Evolutionary conservation across 1,139 yeast species (phyloP).

Genomic region (Blastobotrys ciferrii): DNA sequence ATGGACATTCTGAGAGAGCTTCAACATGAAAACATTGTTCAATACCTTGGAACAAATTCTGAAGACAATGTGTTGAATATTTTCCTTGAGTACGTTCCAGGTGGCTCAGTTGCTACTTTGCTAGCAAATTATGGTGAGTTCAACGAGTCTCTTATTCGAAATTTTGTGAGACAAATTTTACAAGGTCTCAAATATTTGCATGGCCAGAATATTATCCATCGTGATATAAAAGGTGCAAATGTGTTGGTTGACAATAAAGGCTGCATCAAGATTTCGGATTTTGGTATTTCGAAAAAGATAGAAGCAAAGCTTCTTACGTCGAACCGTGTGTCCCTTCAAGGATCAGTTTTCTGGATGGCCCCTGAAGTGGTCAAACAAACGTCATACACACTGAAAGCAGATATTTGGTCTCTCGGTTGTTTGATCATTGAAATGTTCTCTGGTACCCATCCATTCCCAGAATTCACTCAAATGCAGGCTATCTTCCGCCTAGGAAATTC

Average conservation of each 20-base stretch:
- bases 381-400: slow-evolving; percentile 85
- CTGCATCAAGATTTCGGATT: slow-evolving; percentile 87
- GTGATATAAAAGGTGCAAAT: slow-evolving; percentile 93
- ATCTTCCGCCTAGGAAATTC: slow-evolving; percentile 88
- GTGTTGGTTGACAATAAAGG: slow-evolving; percentile 88
- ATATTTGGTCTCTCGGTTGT: slow-evolving; percentile 95
- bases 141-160: slow-evolving; percentile 83
- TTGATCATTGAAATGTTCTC: slow-evolving; percentile 91
- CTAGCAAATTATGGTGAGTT: slow-evolving; percentile 83
- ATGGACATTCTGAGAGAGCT: slow-evolving; percentile 74
- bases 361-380: slow-evolving; percentile 95
- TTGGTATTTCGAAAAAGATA: slow-evolving; percentile 86
- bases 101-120: slow-evolving; percentile 92
- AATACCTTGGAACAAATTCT: slow-evolving; percentile 83
- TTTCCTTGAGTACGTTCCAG: slow-evolving; percentile 92
- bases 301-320: slow-evolving; percentile 40
- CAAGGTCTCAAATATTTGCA: slow-evolving; percentile 81
- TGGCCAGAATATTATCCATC: slow-evolving; percentile 77
- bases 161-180: slow-evolving; percentile 78
- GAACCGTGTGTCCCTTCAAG: slow-evolving; percentile 83
- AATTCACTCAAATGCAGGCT: slow-evolving; percentile 94
- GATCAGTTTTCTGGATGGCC: slow-evolving; percentile 98
- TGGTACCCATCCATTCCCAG: slow-evolving; percentile 92
- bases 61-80: slow-evolving; percentile 67
- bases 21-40: slow-evolving; percentile 88